Conservation (phyloP, 768 basidiomycete genomes). For the Polyporus arcularius region DNA sequence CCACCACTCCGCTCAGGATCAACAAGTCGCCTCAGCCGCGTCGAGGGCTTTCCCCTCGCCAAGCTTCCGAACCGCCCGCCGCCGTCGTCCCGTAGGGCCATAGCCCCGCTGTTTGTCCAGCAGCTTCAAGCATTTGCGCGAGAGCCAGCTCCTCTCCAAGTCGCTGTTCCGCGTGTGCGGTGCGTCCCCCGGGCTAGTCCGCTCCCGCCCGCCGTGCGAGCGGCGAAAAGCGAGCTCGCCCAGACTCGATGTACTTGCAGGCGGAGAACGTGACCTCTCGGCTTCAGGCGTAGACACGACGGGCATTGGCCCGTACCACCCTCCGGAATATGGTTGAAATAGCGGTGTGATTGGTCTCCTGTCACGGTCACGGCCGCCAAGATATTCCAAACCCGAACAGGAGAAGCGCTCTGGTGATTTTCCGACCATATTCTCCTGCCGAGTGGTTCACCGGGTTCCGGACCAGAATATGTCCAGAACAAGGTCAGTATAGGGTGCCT, state of each 20-base stretch:
- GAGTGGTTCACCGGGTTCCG: too few relatives aligned
- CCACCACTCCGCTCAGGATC: constrained; percentile 67
- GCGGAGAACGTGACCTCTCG: constrained; percentile 73
- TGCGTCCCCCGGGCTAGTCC: constrained; percentile 47
- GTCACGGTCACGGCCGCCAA: too few relatives aligned
- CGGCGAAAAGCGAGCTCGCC: constrained; percentile 77
- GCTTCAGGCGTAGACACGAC: constrained; percentile 56
- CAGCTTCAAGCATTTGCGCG: constrained; percentile 77
- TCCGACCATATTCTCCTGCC: too few relatives aligned
- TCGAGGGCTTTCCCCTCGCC: constrained; percentile 33
- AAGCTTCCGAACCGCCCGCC: constrained; percentile 23
- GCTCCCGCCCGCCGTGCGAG: constrained; percentile 52
- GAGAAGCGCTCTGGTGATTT: too few relatives aligned
- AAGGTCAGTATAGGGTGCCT: too few relatives aligned
- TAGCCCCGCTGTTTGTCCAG: constrained; percentile 75
- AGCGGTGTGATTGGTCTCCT: too few relatives aligned
- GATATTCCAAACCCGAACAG: too few relatives aligned
- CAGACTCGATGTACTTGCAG: constrained; percentile 69
- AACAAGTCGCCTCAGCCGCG: constrained; percentile 49
- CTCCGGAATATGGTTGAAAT: too few relatives aligned
- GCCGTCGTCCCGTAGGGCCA: constrained; percentile 39
- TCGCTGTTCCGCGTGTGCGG: constrained; percentile 74
- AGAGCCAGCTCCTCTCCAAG: constrained; percentile 81
- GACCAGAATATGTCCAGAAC: too few relatives aligned
- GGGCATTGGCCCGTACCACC: too few relatives aligned